Base-by-base conservation (phyloP, 106 monocot genomes). In the Alisma plantagoaquatica region DNA sequence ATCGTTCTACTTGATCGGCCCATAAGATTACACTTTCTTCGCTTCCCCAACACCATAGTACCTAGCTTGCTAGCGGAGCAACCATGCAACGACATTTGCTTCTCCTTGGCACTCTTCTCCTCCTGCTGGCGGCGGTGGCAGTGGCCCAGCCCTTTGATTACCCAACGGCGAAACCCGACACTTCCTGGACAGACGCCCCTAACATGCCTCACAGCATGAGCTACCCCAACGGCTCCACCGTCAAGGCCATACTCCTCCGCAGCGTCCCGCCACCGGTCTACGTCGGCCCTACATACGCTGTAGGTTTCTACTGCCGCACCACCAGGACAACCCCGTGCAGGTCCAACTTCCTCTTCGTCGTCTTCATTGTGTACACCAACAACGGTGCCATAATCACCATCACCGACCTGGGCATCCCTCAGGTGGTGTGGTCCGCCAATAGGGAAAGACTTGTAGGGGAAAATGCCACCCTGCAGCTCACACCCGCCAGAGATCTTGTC, bases 401-500 rank as follows among this genome's bases (percentile, higher is more conserved):
- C 3, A 1, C 30, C 12, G 18, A 15, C 3, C 0, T 5, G 3
- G 65, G 19, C 22, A 2, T 44, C 21, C 78, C 76, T 2, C 62
- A 31, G 15, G 62, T 79, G 8, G 43, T 90, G 17, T 83, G 83
- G 89, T 61, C 80, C 0, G 67, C 83, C 35, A 90, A 90, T 46
- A 63, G 70, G 29, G 30, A 63, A 31, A 65, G 22, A 1, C 79
- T 66, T 2, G 65, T 80, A 7, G 4, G 31, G 0, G 56, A 68
- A 43, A 80, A 84, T 42, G 76, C 79, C 31, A 77, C 79, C 2
- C 33, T 83, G 16, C 42, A 67, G 2, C 54, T 90, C 29, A 49
- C 53, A 23, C 1, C 45, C 28, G 70, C 70, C 19, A 83, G 79
- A 12, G 57, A 80, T 48, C 43, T 90, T 32, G 26, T 90, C 19